A percentile compares a stretch with the other conserved stretches of the same genome.
Evolutionary conservation across 1,139 yeast genomes (phyloP).

Genomic region (Hemisphaericaspora subhashii): DNA sequence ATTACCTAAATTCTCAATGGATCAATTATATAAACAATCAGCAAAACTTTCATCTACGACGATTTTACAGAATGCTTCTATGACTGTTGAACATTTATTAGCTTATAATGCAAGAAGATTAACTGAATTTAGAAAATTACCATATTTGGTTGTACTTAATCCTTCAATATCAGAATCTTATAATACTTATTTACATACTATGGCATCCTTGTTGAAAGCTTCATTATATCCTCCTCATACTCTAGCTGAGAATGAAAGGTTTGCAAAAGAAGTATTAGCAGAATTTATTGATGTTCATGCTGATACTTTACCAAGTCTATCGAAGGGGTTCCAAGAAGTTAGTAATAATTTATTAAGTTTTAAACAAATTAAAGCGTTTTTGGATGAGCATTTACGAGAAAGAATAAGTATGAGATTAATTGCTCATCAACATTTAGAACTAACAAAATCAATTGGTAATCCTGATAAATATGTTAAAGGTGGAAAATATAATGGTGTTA

Average conservation of each 20-base stretch:
- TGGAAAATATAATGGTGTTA: conserved; percentile 65
- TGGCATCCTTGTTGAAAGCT: conserved; percentile 58
- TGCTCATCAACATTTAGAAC: conserved; percentile 78
- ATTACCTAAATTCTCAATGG: conserved; percentile 49
- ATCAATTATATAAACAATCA: conserved; percentile 42
- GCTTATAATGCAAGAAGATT: conserved; percentile 58
- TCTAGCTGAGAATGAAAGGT: conserved; percentile 51
- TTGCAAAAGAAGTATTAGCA: conserved; percentile 49
- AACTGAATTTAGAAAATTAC: conserved; percentile 67
- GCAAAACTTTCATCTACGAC: conserved; percentile 37
- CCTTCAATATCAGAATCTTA: conserved; percentile 88
- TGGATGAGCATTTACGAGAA: conserved; percentile 79
- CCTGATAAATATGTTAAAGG: conserved; percentile 26
- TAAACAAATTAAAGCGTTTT: conserved; percentile 54
- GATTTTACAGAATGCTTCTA: conserved; percentile 36
- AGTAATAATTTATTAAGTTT: conserved; percentile 51
- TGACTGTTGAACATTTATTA: conserved; percentile 46
- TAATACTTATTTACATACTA: conserved; percentile 67
- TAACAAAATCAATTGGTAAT: conserved; percentile 40
- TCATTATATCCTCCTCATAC: conserved; percentile 41
- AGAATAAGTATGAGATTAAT: conserved; percentile 82
- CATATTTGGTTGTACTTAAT: conserved; percentile 80
- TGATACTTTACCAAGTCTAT: conserved; percentile 77
- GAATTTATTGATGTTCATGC: conserved; percentile 72
- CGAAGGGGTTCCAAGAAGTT: conserved; percentile 82